Evolutionary conservation across 768 basidiomycete species (phyloP), one percentile per base, ranked within the genome.

Genomic region (Mycena alexandri): DNA sequence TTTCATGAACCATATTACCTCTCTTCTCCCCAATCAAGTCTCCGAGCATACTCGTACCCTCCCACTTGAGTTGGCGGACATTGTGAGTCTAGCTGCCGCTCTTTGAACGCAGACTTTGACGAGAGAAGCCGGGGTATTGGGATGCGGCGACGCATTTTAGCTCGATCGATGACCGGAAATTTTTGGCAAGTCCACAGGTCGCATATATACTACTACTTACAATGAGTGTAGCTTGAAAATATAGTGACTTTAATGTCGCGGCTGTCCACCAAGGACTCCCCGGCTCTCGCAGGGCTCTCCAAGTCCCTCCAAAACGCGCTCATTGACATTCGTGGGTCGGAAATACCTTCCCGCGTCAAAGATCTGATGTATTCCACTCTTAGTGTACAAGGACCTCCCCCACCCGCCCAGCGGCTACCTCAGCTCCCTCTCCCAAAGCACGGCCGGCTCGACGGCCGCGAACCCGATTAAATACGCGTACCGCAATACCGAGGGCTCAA

Each of bases 341-440:
- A 57, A 46, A 51, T 59, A 12, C 17, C 14, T 38, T 38, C 2
- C 2, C 38, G 38, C 38, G 10, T 38, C 2, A 38, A 2, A 11
- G 5, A 38, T 29, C 29, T 29, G 29, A 38, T 38, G 3, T 38
- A 38, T 38, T 38, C 10, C 38, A 2, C 22, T 36, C 66, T 46
- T 75, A 91, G 90, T 93, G 46, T 93, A 90, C 82, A 88, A 90
- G 67, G 93, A 93, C 76, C 85, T 95, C 41, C 92, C 92, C 4
- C 93, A 93, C 68, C 93, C 93, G 6, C 89, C 91, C 12, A 78
- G 76, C 54, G 81, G 81, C 13, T 92, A 88, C 74, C 78, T 91
- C 43, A 59, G 72, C 50, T 61, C 72, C 6, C 76, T 75, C 22
- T 70, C 74, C 25, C 56, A 60, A 54, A 46, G 70, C 21, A 22